Evolutionary conservation across 352 stramenopile species (phyloP).

Genomic region (Pythium aristosporum): DNA sequence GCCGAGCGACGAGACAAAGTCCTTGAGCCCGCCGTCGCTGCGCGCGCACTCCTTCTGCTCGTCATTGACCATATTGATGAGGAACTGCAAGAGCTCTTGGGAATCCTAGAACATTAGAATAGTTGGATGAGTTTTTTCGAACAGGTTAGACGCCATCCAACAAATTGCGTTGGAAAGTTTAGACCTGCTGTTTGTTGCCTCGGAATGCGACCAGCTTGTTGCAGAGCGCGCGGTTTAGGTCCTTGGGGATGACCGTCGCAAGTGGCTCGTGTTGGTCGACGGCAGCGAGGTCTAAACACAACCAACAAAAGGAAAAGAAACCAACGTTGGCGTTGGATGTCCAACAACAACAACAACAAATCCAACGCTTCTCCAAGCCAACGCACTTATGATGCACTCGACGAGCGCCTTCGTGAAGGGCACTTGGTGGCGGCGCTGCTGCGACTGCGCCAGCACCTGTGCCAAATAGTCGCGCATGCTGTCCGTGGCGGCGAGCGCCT

Average conservation of each 20-base stretch:
- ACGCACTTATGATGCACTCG: conserved; percentile 67
- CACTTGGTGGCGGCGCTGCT: conserved; percentile 38
- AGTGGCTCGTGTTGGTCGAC: conserved; percentile 18
- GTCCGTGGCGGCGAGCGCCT: conserved; percentile 71
- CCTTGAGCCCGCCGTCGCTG: conserved; percentile 53
- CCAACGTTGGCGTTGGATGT: neutral
- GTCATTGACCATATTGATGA: conserved; percentile 78
- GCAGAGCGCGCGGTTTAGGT: conserved; percentile 63
- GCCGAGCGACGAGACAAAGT: conserved; percentile 32
- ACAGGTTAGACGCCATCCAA: neutral
- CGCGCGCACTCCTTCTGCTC: conserved; percentile 54
- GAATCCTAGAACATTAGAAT: conserved; percentile 49
- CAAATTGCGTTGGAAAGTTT: neutral
- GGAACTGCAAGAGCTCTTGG: conserved; percentile 83
- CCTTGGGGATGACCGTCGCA: conserved; percentile 41
- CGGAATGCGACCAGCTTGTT: conserved; percentile 55
- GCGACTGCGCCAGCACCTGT: conserved; percentile 48
- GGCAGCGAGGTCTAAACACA: conserved; percentile 23
- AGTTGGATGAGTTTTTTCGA: neutral
- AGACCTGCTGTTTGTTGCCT: conserved; percentile 72
- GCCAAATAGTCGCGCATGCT: conserved; percentile 71
- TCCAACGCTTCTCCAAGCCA: neutral
- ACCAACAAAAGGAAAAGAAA: neutral
- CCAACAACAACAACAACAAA: neutral
- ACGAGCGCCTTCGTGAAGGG: conserved; percentile 63